Evolutionary conservation across 129 eudicot genomes (phyloP).

Genomic region (Lactuca saligna): DNA sequence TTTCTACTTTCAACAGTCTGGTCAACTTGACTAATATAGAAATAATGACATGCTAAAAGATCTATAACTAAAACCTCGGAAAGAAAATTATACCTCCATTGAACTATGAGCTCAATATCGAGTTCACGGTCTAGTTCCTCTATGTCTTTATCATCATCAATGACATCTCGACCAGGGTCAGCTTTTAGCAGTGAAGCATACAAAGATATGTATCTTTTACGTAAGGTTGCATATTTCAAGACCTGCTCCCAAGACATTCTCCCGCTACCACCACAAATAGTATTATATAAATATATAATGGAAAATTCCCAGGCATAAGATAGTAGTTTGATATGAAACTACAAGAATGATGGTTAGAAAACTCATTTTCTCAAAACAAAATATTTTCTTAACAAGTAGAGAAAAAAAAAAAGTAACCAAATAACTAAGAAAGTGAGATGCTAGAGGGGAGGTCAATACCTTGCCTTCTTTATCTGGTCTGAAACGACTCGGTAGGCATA

Average conservation of each 20-base stretch:
- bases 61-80: background rate
- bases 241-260: conserved; percentile 94
- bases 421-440: conserved; percentile 7
- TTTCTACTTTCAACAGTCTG: conserved; percentile 16
- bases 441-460: conserved; percentile 40
- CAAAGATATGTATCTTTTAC: conserved; percentile 82
- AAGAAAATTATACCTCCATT: conserved; percentile 73
- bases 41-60: conserved; percentile 3
- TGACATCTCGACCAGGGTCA: conserved; percentile 49
- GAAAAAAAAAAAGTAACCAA: background rate
- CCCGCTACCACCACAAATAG: conserved; percentile 60
- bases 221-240: conserved; percentile 79
- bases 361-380: background rate
- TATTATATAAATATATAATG: background rate
- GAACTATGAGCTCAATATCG: conserved; percentile 87
- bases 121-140: conserved; percentile 91
- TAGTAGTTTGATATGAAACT: conserved; percentile 5
- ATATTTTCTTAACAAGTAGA: background rate
- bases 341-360: conserved; percentile 9
- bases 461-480: conserved; percentile 84
- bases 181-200: conserved; percentile 88
- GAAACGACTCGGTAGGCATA: conserved; percentile 65
- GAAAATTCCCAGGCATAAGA: conserved; percentile 13
- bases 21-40: conserved; percentile 2
- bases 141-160: conserved; percentile 79